Evolutionary conservation across 2,329 filamentous ascomycete species (phyloP).

Genomic region (Sarocladium oryzae): DNA sequence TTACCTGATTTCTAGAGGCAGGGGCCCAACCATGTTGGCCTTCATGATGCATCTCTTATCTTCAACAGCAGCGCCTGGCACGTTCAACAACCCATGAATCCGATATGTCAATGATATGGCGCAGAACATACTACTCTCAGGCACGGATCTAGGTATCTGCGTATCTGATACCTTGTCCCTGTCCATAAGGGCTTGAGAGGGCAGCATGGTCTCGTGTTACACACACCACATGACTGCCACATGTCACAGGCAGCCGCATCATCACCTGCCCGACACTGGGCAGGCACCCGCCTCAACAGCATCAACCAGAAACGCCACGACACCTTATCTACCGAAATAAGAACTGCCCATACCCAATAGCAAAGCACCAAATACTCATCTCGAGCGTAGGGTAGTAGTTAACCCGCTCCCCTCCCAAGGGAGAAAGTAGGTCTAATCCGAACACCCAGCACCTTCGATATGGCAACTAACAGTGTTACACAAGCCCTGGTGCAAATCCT

Average conservation of each 20-base stretch:
- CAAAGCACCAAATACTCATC: conserved; percentile 5
- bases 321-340: conserved; percentile 11
- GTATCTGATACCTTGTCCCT: too few relatives aligned
- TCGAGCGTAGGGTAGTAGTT: conserved; percentile 20
- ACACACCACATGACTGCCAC: background rate
- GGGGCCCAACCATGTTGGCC: too few relatives aligned
- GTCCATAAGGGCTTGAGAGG: too few relatives aligned
- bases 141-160: too few relatives aligned
- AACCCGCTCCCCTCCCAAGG: conserved; percentile 20
- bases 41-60: too few relatives aligned
- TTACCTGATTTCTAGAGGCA: too few relatives aligned
- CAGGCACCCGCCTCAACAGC: background rate
- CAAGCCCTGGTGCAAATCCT: conserved; percentile 19
- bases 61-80: too few relatives aligned
- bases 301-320: background rate
- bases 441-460: background rate
- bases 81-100: too few relatives aligned
- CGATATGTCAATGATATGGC: too few relatives aligned
- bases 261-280: background rate
- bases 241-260: conserved; percentile 4
- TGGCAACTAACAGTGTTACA: conserved; percentile 6
- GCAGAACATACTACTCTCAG: too few relatives aligned
- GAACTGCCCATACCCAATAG: conserved; percentile 6
- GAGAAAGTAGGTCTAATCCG: conserved; percentile 17
- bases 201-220: too few relatives aligned